Evolutionary conservation across 2,329 filamentous ascomycete genomes (phyloP).

Genomic region (Cryphonectria radicalis): DNA sequence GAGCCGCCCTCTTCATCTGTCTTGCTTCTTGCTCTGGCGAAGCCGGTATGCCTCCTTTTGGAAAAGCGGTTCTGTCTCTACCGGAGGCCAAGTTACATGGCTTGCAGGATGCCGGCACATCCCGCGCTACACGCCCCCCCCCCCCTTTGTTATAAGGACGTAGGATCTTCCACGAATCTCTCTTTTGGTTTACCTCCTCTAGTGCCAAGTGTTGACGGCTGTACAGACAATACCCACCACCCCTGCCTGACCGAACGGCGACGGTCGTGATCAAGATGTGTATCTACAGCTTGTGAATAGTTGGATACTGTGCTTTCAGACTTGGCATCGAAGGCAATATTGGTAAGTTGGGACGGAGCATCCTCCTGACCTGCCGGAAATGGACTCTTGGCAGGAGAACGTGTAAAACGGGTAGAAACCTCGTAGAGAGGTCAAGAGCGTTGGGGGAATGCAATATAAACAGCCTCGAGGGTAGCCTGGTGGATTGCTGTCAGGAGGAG

Average conservation of each 20-base stretch:
- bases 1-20: background rate
- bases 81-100: background rate
- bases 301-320: background rate
- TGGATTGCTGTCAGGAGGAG: background rate
- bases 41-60: background rate
- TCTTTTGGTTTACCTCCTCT: background rate
- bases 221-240: background rate
- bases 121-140: background rate
- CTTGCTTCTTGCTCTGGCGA: background rate
- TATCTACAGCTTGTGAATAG: background rate
- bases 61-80: background rate
- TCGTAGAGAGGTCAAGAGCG: background rate
- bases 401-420: background rate
- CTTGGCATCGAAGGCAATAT: background rate
- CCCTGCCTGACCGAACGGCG: background rate
- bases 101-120: background rate
- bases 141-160: background rate
- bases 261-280: background rate
- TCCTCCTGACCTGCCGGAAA: background rate
- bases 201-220: background rate
- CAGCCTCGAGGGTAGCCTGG: background rate
- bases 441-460: background rate
- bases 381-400: slow-evolving; percentile 1
- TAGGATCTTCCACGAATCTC: slow-evolving; percentile 10
- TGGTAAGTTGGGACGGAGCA: background rate